These are phyloP conservation scores for Plectosphaerella plurivora DNA, from an alignment of 2,329 filamentous ascomycete species.

Conservation along the genomic window DNA sequence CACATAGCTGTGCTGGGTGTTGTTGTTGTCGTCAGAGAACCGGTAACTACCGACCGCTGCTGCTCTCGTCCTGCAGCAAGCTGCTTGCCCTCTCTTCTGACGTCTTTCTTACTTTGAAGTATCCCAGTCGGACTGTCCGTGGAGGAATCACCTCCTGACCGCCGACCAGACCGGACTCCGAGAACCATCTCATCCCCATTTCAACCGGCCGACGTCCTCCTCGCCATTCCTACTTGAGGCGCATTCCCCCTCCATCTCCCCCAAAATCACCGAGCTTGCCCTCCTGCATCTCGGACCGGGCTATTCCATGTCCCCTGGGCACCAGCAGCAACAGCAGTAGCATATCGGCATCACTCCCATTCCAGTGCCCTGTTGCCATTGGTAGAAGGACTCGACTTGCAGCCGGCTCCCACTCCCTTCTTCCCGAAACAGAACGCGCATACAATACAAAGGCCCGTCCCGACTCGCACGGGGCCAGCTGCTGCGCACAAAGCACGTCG, in stretches of 20 bases:
- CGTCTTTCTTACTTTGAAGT: no score
- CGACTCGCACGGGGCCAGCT: background rate
- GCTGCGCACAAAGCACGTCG: background rate
- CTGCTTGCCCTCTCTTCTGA: no score
- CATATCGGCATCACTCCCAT: background rate
- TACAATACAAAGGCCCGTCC: background rate
- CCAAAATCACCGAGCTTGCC: no score
- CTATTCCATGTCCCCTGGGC: background rate
- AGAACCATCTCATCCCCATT: background rate
- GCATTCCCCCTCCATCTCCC: no score
- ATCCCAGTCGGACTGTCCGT: no score
- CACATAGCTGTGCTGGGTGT: no score
- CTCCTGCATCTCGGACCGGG: background rate
- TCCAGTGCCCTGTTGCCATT: background rate
- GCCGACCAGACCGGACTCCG: background rate
- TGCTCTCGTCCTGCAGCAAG: no score
- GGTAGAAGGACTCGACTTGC: background rate
- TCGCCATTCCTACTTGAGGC: no score
- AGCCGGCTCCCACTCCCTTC: constrained; percentile 4
- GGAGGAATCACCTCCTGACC: no score
- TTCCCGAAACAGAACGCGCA: background rate
- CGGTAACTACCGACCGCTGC: no score
- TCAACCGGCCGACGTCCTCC: no score
- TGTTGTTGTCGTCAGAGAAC: no score
- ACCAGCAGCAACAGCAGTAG: background rate